phyloP scores from a whole-genome alignment of 2,329 filamentous ascomycete genomes.

The Paramyrothecium roridum region DNA sequence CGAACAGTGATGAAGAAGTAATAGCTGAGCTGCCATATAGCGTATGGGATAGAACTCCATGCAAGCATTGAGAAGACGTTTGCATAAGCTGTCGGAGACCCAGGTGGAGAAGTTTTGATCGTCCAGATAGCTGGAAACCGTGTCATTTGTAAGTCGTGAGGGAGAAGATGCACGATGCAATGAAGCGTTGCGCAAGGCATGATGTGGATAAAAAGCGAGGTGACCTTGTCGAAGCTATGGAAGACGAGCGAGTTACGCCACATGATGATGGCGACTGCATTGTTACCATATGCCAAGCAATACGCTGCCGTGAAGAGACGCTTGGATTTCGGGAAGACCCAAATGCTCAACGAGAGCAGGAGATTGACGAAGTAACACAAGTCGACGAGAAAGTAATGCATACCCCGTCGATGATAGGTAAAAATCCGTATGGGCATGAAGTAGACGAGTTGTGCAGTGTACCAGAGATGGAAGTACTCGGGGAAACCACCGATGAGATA shows the following conservation, averaged over 20 bases:
- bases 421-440: constrained; percentile 97
- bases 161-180: constrained; percentile 81
- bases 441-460: constrained; percentile 80
- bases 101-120: constrained; percentile 67
- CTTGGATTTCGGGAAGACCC: constrained; percentile 88
- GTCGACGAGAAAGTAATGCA: constrained; percentile 96
- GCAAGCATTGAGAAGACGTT: constrained; percentile 79
- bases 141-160: constrained; percentile 59
- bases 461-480: constrained; percentile 89
- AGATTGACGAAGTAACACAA: constrained; percentile 98
- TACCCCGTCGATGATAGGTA: constrained; percentile 86
- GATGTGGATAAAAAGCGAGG: constrained; percentile 97
- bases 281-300: constrained; percentile 93
- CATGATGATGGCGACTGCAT: constrained; percentile 96
- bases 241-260: constrained; percentile 99
- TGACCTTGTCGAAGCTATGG: constrained; percentile 97
- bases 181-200: constrained; percentile 96
- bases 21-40: constrained; percentile 88
- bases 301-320: constrained; percentile 89
- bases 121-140: constrained; percentile 83
- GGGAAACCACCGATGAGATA: constrained; percentile 87
- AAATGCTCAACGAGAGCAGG: constrained; percentile 75
- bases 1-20: constrained; percentile 95
- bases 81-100: constrained; percentile 76
- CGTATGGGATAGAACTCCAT: constrained; percentile 92